These are phyloP conservation scores for Cordyceps fumosorosea DNA, from an alignment of 2,329 filamentous ascomycete species.

Conservation along the genomic window DNA sequence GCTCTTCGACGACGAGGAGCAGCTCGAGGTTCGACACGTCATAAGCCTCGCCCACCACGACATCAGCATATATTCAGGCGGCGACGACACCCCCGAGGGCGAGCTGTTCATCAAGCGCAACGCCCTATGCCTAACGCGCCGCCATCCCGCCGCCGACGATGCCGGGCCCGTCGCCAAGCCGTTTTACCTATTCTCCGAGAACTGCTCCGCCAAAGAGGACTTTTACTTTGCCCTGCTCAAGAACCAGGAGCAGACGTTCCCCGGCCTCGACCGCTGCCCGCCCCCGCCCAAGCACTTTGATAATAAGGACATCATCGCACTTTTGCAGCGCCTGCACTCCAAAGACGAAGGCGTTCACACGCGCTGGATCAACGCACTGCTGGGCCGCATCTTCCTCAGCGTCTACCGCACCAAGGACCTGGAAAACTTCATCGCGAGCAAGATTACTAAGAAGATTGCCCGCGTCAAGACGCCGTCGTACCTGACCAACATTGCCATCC, in stretches of 20 bases:
- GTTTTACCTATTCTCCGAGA: constrained; percentile 92
- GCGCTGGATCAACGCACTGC: constrained; percentile 86
- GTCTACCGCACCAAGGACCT: constrained; percentile 79
- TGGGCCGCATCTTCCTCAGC: constrained; percentile 82
- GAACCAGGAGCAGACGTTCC: constrained; percentile 66
- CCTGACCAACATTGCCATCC: constrained; percentile 76
- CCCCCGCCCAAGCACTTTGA: constrained; percentile 73
- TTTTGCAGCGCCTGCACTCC: constrained; percentile 86
- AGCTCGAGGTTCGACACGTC: constrained; percentile 92
- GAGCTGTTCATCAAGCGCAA: constrained; percentile 96
- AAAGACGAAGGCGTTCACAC: constrained; percentile 87
- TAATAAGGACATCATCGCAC: constrained; percentile 75
- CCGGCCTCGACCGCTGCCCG: constrained; percentile 43
- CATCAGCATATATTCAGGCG: constrained; percentile 78
- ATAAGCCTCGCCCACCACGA: constrained; percentile 86
- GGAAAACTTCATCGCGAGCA: constrained; percentile 70
- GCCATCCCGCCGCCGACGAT: constrained; percentile 47
- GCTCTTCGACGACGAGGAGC: constrained; percentile 93
- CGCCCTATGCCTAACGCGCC: constrained; percentile 73
- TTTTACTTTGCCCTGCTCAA: constrained; percentile 91
- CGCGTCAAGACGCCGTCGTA: constrained; percentile 89
- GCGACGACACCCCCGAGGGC: constrained; percentile 72
- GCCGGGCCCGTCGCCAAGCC: constrained; percentile 62
- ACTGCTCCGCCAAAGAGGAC: constrained; percentile 93
- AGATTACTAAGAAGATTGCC: constrained; percentile 93